Evolutionary conservation across 345 rosid genomes (phyloP), one percentile per base, ranked within the genome.

Genomic region (Geranium rotundifolium): DNA sequence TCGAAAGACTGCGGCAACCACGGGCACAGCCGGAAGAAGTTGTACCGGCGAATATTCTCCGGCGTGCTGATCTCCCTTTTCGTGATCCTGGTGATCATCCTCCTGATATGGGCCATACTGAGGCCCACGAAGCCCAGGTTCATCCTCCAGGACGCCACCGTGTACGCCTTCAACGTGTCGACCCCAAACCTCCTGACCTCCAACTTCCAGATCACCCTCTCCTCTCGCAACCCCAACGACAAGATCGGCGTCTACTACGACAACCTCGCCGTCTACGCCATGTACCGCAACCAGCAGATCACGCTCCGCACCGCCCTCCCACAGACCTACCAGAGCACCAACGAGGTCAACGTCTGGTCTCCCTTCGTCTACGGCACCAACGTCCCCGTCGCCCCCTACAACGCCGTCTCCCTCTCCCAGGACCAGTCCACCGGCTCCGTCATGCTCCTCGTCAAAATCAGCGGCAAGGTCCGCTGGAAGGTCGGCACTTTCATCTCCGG

Each of bases 61-160:
- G 75, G 82, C 0, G 75, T 95, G 62, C 65, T 84, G 29, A 17
- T 88, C 71, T 70, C 85, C 84, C 54, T 72, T 72, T 72, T 88
- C 74, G 23, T 88, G 8, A 75, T 68, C 61, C 77, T 88, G 1
- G 20, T 88, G 66, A 75, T 76, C 1, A 71, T 90, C 72, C 85
- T 95, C 67, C 68, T 95, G 8, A 60, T 82, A 12, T 95, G 96
- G 96, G 96, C 96, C 66, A 77, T 90, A 63, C 91, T 90, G 70
- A 89, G 80, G 17, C 99, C 99, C 0, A 56, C 68, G 17, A 95
- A 95, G 39, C 99, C 97, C n/a, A 65, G 63, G 0, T 90, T 95
- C 84, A 4, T 82, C 75, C 85, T 95, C 75, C 97, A 88, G 72
- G 96, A 95, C 81, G 89, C 84, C 72, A 95, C 97, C 73, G 88